Evolutionary conservation across 2,329 filamentous ascomycete species (phyloP), one percentile per base, ranked within the genome.

Genomic region (Zopfia rhizophila): DNA sequence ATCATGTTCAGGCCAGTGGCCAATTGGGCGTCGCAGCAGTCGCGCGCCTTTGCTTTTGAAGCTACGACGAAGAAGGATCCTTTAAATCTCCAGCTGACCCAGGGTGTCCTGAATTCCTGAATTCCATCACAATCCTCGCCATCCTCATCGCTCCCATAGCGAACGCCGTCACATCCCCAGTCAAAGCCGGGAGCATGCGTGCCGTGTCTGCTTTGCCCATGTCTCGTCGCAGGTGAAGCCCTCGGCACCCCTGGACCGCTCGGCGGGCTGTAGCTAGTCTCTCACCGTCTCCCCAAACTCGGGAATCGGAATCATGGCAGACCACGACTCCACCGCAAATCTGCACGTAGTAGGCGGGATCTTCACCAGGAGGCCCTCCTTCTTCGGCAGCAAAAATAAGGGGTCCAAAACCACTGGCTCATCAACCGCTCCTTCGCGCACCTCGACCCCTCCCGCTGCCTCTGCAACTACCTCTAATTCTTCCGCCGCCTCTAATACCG

Each of bases 291-390:
- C 27, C 27, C 13, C 18, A 19, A 19, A 19, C n/a, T 23, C 35
- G 18, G 35, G 18, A 25, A 17, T 18, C 14, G 29, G 19, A 25
- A 37, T 31, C 47, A 60, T 63, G 57, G 58, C 50, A 45, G 55
- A 60, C 51, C 32, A 38, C 45, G 22, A n/a, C 36, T 27, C 32
- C 48, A 18, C 17, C 16, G n/a, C 19, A n/a, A 31, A 38, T 38
- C 22, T 36, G 32, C 11, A 29, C 31, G 7, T 29, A 38, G 27
- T 17, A 14, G 27, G 10, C 36, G 45, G 57, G 53, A 51, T 69
- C 60, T 70, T 70, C 58, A 58, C 56, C 22, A 55, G 64, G 13
- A 61, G 64, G 7, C 61, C 64, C 31, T 68, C 65, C 29, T 59
- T 70, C 54, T 70, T 70, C 42, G 58, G 57, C 42, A 50, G 56